Evolutionary conservation across 768 basidiomycete genomes (phyloP).

Genomic region (Phanerochaete carnosa): DNA sequence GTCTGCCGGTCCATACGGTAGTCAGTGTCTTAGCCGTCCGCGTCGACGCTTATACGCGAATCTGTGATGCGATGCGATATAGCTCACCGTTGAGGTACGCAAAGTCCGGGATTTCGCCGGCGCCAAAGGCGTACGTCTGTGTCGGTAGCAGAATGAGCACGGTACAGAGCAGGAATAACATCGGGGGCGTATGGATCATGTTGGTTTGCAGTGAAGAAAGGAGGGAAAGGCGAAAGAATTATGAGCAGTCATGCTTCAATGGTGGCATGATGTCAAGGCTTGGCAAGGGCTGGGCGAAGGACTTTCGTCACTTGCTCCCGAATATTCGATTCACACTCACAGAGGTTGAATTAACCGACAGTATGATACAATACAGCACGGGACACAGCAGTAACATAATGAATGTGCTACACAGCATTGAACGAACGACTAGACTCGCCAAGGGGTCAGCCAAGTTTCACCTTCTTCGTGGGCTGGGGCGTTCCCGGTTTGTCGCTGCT

Average conservation of each 20-base stretch:
- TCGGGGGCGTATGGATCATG: conserved; percentile 18
- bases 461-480: conserved; percentile 59
- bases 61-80: background rate
- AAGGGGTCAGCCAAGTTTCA: conserved; percentile 47
- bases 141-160: conserved; percentile 39
- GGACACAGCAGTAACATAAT: background rate
- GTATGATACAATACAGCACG: background rate
- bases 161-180: conserved; percentile 21
- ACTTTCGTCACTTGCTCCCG: background rate
- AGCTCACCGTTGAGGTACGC: conserved; percentile 56
- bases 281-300: conserved; percentile 3
- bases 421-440: background rate
- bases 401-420: background rate
- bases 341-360: background rate
- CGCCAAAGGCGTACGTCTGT: conserved; percentile 50
- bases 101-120: conserved; percentile 72
- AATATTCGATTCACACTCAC: background rate
- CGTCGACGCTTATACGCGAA: conserved; percentile 1
- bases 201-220: conserved; percentile 9
- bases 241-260: background rate
- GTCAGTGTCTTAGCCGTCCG: background rate
- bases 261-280: conserved; percentile 7
- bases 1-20: conserved; percentile 30
- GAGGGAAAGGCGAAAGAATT: background rate
- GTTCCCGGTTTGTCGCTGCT: conserved; percentile 58